phyloP scores from a whole-genome alignment of 108 stramenopile species.

The Schizochytrium sp. region DNA sequence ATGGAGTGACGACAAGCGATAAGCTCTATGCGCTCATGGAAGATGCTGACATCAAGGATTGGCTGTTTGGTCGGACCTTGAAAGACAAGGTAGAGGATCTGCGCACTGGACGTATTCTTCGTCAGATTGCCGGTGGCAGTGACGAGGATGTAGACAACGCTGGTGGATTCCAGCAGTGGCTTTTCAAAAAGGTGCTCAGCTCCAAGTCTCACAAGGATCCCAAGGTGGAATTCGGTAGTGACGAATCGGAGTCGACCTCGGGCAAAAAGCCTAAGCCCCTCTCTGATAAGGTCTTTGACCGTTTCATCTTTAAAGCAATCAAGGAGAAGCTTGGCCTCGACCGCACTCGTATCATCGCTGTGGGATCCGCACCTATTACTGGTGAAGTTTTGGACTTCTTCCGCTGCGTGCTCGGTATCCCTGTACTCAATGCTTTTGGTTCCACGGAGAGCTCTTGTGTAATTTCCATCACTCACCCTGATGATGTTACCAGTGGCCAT shows the following conservation, averaged over 20 bases:
- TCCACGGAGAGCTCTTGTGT: slow-evolving; percentile 92
- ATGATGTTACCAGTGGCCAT: slow-evolving; percentile 89
- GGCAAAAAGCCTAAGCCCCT: slow-evolving; percentile 77
- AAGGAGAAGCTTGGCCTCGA: slow-evolving; percentile 83
- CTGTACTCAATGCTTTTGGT: slow-evolving; percentile 96
- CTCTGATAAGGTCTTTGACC: slow-evolving; percentile 87
- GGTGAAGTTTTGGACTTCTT: slow-evolving; percentile 89
- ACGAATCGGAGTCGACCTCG: background rate
- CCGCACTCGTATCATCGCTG: slow-evolving; percentile 77
- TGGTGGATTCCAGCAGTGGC: slow-evolving; percentile 59
- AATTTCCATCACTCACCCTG: slow-evolving; percentile 78
- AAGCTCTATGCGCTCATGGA: slow-evolving; percentile 20
- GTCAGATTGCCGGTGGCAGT: slow-evolving; percentile 18
- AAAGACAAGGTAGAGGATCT: slow-evolving; percentile 52
- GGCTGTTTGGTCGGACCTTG: slow-evolving; percentile 2
- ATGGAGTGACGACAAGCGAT: slow-evolving; percentile 8
- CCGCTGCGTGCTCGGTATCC: slow-evolving; percentile 86
- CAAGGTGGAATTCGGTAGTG: slow-evolving; percentile 78
- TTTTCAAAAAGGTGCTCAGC: slow-evolving; percentile 60
- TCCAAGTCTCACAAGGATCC: slow-evolving; percentile 77
- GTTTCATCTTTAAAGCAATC: slow-evolving; percentile 91
- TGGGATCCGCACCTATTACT: slow-evolving; percentile 91
- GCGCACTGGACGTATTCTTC: slow-evolving; percentile 6
- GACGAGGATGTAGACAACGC: slow-evolving; percentile 46
- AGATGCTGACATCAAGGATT: background rate